Base-by-base conservation (phyloP, 805 yeast genomes). In the Pichia deserticola region DNA sequence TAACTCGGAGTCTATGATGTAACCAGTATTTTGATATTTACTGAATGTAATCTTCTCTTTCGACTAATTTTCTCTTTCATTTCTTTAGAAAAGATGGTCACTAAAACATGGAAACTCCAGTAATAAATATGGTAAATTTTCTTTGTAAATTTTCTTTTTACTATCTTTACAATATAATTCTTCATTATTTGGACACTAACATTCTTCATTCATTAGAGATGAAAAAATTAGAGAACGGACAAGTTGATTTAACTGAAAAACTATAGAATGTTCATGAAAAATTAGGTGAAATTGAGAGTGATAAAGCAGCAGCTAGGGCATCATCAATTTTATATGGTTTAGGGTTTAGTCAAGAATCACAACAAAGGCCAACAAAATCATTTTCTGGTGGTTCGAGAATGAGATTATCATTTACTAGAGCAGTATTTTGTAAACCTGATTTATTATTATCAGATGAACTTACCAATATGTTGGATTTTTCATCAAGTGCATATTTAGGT, bases 301-400 rank as follows among this genome's bases (percentile, higher is more conserved):
- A 93, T 69, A 92, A 90, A 67, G 99, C 99, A 7, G 99, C 93
- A 70, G 84, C 95, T 52, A 81, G 95, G 66, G 99, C 99, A 13
- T 97, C 98, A 2, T 82, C 95, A 10, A 92, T 93, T 53, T 73
- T 93, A 55, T 86, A 69, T 55, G 99, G 99, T 64, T 75, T 93
- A 54, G 99, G 99, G 50, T 93, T 93, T 74, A 82, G 96, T 43
- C 79, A 80, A 54, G 95, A 86, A 60, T 78, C 97, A 6, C 99
- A 93, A 67, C 70, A 74, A 43, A 75, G 75, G 55, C 83, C 96
- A 34, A 89, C 98, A 5, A 92, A 89, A 57, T 78, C 89, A 30
- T 93, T 93, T 67, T 89, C 97, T 47, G 99, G 99, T 79, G 99
- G 99, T 82, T 93, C 99, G 99, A 85, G 99, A 78, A 93, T 93